These are phyloP conservation scores for Polyporus arcularius DNA, from an alignment of 768 basidiomycete genomes.

Conservation along the genomic window DNA sequence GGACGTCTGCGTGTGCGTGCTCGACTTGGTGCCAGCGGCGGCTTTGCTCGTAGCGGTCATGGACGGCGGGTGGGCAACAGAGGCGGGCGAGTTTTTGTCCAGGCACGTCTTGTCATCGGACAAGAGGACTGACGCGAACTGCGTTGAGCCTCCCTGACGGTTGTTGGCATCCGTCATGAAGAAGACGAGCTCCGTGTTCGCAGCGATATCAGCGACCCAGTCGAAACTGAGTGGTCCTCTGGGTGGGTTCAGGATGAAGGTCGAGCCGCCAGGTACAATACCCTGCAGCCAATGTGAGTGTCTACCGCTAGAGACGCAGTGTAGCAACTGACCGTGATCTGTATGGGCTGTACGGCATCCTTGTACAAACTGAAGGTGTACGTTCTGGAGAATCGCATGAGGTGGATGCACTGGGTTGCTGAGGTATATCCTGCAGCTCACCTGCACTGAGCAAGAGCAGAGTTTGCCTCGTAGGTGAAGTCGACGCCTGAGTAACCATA, in stretches of 20 bases:
- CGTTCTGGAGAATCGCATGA: too few relatives aligned
- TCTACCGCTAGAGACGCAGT: slow-evolving; percentile 32
- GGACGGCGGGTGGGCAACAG: slow-evolving; percentile 25
- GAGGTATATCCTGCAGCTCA: not conserved
- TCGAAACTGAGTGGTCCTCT: slow-evolving; percentile 24
- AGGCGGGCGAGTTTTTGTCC: slow-evolving; percentile 23
- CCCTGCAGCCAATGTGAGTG: slow-evolving; percentile 24
- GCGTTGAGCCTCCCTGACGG: slow-evolving; percentile 27
- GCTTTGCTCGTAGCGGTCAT: slow-evolving; percentile 41
- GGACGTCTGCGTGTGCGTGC: not conserved
- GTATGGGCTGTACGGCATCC: slow-evolving; percentile 23
- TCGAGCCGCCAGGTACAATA: slow-evolving; percentile 27
- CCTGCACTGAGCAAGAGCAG: slow-evolving; percentile 17
- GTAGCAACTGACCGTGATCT: too few relatives aligned
- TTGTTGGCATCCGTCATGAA: slow-evolving; percentile 28
- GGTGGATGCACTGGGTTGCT: too few relatives aligned
- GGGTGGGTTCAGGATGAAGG: slow-evolving; percentile 27
- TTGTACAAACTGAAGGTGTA: slow-evolving; percentile 6
- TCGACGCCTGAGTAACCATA: not conserved
- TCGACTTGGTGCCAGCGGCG: slow-evolving; percentile 27
- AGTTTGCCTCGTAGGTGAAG: slow-evolving; percentile 5
- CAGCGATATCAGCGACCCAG: slow-evolving; percentile 27
- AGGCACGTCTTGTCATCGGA: slow-evolving; percentile 29
- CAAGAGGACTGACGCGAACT: slow-evolving; percentile 18
- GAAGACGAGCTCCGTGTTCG: slow-evolving; percentile 24